phyloP scores from a whole-genome alignment of 352 stramenopile species.

The Phytophthora hybrid region DNA sequence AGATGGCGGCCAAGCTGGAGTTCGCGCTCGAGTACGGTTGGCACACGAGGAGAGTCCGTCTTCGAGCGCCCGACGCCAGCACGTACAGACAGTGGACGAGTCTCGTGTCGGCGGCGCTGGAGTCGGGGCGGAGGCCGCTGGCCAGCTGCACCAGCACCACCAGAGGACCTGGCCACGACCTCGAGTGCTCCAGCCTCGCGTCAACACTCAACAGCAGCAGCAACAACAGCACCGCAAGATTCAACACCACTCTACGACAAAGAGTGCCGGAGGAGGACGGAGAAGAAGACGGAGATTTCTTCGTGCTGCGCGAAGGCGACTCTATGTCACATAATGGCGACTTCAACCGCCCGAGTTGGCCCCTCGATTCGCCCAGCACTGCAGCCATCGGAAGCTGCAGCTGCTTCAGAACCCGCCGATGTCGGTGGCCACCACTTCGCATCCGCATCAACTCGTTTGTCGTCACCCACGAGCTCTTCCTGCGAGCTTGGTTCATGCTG shows the following conservation, averaged over 20 bases:
- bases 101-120: slow-evolving; percentile 31
- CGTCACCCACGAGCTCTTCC: slow-evolving; percentile 23
- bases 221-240: slow-evolving; percentile 15
- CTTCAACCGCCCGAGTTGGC: slow-evolving; percentile 5
- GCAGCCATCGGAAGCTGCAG: slow-evolving; percentile 39
- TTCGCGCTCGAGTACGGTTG: slow-evolving; percentile 45
- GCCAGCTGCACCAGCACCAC: slow-evolving; percentile 16
- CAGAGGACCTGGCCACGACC: slow-evolving; percentile 11
- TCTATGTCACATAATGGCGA: slow-evolving; percentile 2
- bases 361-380: slow-evolving; percentile 14
- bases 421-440: slow-evolving; percentile 6
- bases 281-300: slow-evolving; percentile 27
- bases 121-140: slow-evolving; percentile 39
- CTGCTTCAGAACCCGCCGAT: slow-evolving; percentile 5
- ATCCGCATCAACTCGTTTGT: slow-evolving; percentile 16
- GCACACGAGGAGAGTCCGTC: slow-evolving; percentile 34
- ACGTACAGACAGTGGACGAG: slow-evolving; percentile 38
- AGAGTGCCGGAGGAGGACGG: slow-evolving; percentile 14
- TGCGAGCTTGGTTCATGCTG: slow-evolving; percentile 27
- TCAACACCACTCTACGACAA: slow-evolving; percentile 17
- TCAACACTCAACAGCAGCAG: slow-evolving; percentile 42
- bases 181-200: slow-evolving; percentile 36
- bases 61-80: slow-evolving; percentile 35
- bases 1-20: slow-evolving; percentile 33
- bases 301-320: slow-evolving; percentile 24